phyloP scores from a whole-genome alignment of 1,284 basidiomycete genomes.

The Sporisorium graminicola region DNA sequence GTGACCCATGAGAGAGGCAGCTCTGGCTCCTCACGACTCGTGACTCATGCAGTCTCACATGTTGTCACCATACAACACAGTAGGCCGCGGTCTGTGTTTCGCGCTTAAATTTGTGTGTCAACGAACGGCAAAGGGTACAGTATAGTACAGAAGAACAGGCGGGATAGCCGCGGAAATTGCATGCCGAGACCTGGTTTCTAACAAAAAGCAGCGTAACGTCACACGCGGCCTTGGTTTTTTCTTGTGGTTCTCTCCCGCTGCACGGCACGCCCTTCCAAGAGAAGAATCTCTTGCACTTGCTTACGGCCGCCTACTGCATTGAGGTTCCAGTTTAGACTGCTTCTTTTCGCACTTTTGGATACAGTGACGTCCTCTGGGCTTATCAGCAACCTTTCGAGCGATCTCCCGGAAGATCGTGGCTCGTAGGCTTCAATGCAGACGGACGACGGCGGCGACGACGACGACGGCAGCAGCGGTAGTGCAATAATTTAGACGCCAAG shows the following conservation, averaged over 20 bases:
- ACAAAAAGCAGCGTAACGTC: background rate
- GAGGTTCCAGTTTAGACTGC: too few relatives aligned
- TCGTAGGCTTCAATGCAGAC: too few relatives aligned
- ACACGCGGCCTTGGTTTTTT: background rate
- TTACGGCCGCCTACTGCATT: background rate
- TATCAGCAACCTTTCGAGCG: too few relatives aligned
- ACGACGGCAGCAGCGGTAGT: too few relatives aligned
- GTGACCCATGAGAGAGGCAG: too few relatives aligned
- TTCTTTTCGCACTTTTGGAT: too few relatives aligned
- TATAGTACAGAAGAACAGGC: background rate
- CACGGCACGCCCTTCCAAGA: background rate
- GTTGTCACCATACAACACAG: background rate
- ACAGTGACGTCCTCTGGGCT: background rate
- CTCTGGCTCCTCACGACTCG: too few relatives aligned
- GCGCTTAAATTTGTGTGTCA: too few relatives aligned
- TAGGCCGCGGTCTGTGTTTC: background rate
- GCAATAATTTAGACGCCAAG: too few relatives aligned
- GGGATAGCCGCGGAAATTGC: constrained; percentile 2
- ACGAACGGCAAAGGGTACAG: background rate
- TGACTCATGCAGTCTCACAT: constrained; percentile 1
- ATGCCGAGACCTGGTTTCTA: background rate
- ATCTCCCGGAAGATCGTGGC: too few relatives aligned
- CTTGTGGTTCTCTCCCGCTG: background rate
- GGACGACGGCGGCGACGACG: too few relatives aligned
- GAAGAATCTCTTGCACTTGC: background rate